Conservation (phyloP, 805 yeast species). For the Torulaspora maleeae region DNA sequence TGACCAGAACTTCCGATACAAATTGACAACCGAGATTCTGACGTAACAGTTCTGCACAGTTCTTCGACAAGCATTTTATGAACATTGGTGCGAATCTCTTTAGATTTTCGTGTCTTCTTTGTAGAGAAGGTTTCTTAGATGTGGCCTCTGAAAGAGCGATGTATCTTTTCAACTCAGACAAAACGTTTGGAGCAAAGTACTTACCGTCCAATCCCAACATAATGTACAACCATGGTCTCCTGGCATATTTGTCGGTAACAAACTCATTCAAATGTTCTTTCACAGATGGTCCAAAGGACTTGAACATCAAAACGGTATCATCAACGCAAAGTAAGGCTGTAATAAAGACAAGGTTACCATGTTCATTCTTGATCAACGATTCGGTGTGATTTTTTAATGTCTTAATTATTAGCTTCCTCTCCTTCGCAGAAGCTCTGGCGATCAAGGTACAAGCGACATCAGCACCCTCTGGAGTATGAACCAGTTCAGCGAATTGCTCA, state of each 20-base stretch:
- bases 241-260: slow-evolving; percentile 65
- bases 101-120: slow-evolving; percentile 67
- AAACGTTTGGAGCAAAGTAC: slow-evolving; percentile 69
- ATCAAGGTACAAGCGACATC: slow-evolving; percentile 82
- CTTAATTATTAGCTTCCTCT: slow-evolving; percentile 74
- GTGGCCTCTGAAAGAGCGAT: slow-evolving; percentile 60
- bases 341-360: slow-evolving; percentile 77
- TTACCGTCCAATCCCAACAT: slow-evolving; percentile 74
- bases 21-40: slow-evolving; percentile 82
- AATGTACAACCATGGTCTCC: slow-evolving; percentile 84
- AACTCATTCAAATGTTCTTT: slow-evolving; percentile 55
- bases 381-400: slow-evolving; percentile 70
- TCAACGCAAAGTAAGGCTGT: slow-evolving; percentile 82
- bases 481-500: slow-evolving; percentile 90
- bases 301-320: slow-evolving; percentile 80
- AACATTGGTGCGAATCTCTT: slow-evolving; percentile 62
- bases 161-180: slow-evolving; percentile 56
- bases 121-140: slow-evolving; percentile 78
- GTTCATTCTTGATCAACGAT: slow-evolving; percentile 74
- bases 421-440: slow-evolving; percentile 85
- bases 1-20: slow-evolving; percentile 66
- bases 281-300: slow-evolving; percentile 50
- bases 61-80: slow-evolving; percentile 48
- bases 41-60: slow-evolving; percentile 50
- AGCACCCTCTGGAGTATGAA: slow-evolving; percentile 91